These are phyloP conservation scores for Pseudoscleropodium purum DNA, from an alignment of 225 moss, liverwort and hornwort genomes.

Conservation along the genomic window DNA sequence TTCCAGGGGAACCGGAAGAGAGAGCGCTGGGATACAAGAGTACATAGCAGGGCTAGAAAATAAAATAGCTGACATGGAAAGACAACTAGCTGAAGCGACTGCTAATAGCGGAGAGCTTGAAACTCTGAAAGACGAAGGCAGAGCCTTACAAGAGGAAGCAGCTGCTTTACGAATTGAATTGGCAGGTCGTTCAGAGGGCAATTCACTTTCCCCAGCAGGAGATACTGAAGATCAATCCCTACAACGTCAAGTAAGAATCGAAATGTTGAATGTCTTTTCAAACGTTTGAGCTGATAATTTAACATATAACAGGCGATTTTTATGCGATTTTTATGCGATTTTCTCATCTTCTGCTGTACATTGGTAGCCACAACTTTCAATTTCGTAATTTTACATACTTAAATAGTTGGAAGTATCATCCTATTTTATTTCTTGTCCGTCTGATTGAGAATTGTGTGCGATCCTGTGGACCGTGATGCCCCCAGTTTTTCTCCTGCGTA, in stretches of 20 bases:
- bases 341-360: not conserved
- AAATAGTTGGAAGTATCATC: not conserved
- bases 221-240: conserved; percentile 21
- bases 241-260: conserved; percentile 32
- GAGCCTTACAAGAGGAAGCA: conserved; percentile 48
- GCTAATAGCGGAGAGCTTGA: conserved; percentile 29
- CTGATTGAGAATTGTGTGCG: not conserved
- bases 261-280: not conserved
- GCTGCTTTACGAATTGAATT: conserved; percentile 28
- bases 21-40: conserved; percentile 45
- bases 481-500: not conserved
- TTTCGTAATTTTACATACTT: not conserved
- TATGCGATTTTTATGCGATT: not conserved
- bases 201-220: not conserved
- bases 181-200: conserved; percentile 17
- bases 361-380: not conserved
- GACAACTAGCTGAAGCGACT: conserved; percentile 43
- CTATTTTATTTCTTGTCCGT: not conserved
- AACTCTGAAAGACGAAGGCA: conserved; percentile 36
- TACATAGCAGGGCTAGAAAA: conserved; percentile 51
- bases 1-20: conserved; percentile 30
- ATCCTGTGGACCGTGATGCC: not conserved
- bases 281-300: not conserved
- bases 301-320: not conserved
- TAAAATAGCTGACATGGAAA: conserved; percentile 53